Conservation (phyloP, 1,284 basidiomycete species). For the Thecaphora frezii region DNA sequence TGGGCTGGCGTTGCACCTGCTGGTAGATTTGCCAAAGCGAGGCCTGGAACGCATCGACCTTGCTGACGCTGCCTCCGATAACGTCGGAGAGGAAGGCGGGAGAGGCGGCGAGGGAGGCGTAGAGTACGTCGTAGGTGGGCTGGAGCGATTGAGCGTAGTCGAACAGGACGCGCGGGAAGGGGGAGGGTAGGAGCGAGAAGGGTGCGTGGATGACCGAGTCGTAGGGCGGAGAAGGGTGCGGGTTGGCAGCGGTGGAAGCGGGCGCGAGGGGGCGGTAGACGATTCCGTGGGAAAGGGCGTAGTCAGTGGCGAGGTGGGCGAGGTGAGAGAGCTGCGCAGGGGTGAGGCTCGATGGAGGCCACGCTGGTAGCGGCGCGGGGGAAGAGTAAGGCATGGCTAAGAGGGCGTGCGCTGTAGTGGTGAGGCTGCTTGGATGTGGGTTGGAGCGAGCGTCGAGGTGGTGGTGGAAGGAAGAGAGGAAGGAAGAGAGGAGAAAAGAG, state of each 20-base stretch:
- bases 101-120: constrained; percentile 80
- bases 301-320: constrained; percentile 73
- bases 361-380: constrained; percentile 58
- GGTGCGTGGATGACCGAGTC: constrained; percentile 84
- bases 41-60: constrained; percentile 84
- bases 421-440: too few relatives aligned
- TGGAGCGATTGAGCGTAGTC: constrained; percentile 71
- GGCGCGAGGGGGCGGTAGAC: constrained; percentile 71
- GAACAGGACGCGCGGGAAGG: constrained; percentile 78
- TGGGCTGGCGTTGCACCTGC: constrained; percentile 3
- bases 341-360: constrained; percentile 72
- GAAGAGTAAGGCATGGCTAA: background rate
- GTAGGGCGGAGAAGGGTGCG: constrained; percentile 52
- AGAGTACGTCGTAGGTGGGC: constrained; percentile 78
- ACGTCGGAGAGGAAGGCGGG: constrained; percentile 76
- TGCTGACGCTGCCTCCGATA: constrained; percentile 77
- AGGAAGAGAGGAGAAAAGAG: too few relatives aligned
- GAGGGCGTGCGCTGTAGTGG: too few relatives aligned
- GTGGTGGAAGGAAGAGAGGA: too few relatives aligned
- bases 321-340: constrained; percentile 67
- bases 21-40: constrained; percentile 81
- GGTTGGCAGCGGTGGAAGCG: constrained; percentile 37
- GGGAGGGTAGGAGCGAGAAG: constrained; percentile 80
- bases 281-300: constrained; percentile 80
- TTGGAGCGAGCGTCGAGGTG: too few relatives aligned